Conservation (phyloP, 2,329 filamentous ascomycete species). For the Stagonosporopsis tanaceti region DNA sequence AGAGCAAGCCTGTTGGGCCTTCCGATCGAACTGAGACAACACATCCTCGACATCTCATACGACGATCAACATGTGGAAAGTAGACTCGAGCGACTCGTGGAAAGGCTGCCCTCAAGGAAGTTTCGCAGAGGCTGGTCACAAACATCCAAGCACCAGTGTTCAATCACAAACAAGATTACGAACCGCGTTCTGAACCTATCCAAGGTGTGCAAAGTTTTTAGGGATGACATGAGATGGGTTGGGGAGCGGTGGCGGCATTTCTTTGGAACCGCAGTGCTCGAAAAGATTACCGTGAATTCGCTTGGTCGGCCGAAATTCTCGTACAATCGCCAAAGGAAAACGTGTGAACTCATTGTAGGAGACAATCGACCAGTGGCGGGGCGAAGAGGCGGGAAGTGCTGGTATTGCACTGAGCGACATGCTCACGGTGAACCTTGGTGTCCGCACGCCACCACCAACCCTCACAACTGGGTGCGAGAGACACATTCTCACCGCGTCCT, state of each 20-base stretch:
- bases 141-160: not conserved
- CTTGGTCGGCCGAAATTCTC: not conserved
- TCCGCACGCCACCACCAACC: not conserved
- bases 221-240: not conserved
- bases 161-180: not conserved
- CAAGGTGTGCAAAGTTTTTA: not conserved
- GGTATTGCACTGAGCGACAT: slow-evolving; percentile 8
- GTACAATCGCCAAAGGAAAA: not conserved
- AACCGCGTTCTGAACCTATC: not conserved
- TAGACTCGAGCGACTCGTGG: not conserved
- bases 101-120: not conserved
- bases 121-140: not conserved
- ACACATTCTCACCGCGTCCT: not conserved
- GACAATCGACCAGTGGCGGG: not conserved
- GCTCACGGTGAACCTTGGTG: not conserved
- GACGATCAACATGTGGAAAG: not conserved
- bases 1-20: not conserved
- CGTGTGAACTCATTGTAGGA: not conserved
- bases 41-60: not conserved
- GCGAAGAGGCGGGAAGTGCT: not conserved
- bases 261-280: not conserved
- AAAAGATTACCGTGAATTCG: not conserved
- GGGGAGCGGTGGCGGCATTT: not conserved
- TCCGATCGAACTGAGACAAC: not conserved
- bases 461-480: not conserved